Base-by-base conservation (phyloP, 2,329 filamentous ascomycete species). In the Phaeophleospora eucalypticola region DNA sequence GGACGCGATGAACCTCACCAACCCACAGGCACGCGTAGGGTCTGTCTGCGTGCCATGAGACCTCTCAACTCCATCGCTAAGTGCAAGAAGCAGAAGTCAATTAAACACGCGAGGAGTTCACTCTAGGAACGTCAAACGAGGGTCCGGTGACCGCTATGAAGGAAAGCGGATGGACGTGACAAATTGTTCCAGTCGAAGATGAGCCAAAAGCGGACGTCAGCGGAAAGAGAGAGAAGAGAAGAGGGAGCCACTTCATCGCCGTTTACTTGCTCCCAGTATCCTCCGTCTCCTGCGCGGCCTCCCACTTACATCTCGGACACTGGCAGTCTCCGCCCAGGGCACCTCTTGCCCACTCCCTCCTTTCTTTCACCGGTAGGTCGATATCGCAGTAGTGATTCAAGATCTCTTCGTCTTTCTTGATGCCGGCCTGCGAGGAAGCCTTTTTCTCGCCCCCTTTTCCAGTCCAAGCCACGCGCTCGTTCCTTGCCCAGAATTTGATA, bases 361-460 rank as follows among this genome's bases (percentile, higher is more conserved):
- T 79, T 63, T 93, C 80, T 56, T 83, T 79, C 2, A 96, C 89
- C 0, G 80, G 77, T 49, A 97, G 65, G 16, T 80, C 76, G 43
- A 95, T 77, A 70, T 97, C 93, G 65, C 90, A 96, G 66, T 98
- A 98, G 69, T 97, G 91, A 64, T 89, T 95, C 52, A 95, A 68
- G 36, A 97, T 82, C 72, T 98, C 91, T 52, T 95, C 83, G 4
- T 86, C 90, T 42, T 80, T 80, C 59, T 75, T 81, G 57, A 97
- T 82, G 0, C 87, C 87, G 58, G 58, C 52, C 41, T 38, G 18
- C 3, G 41, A 45, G 51, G 54, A 56, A 46, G 55, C 49, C 46
- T 54, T 46, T 36, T 57, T 60, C 58, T 51, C 50, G 3, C 48
- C 57, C 36, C 24, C 49, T 61, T 60, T 58, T 7, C 64, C 67